phyloP scores from a whole-genome alignment of 2,329 filamentous ascomycete species.

The Neonectria ditissima region DNA sequence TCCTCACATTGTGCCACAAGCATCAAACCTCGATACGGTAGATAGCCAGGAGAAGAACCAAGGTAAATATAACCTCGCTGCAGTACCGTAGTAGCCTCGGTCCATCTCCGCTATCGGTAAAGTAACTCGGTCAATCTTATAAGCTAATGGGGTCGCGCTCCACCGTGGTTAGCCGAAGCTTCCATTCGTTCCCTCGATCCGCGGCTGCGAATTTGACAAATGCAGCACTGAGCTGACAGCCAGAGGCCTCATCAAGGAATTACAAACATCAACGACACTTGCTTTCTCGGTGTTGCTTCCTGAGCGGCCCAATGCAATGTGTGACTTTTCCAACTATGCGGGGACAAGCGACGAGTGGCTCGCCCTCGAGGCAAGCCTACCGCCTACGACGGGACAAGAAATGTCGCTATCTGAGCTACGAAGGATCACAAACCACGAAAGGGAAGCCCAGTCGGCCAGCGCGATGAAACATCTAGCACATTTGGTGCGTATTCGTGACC shows the following conservation, averaged over 20 bases:
- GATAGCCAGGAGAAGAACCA: too few relatives aligned
- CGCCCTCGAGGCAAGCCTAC: slow-evolving; percentile 46
- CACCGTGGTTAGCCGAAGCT: slow-evolving; percentile 15
- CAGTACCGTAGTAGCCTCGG: slow-evolving; percentile 6
- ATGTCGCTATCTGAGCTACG: slow-evolving; percentile 31
- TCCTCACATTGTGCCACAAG: too few relatives aligned
- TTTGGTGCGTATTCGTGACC: slow-evolving; percentile 51
- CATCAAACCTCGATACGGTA: too few relatives aligned
- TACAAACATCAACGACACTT: background rate
- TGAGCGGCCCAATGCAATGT: slow-evolving; percentile 20
- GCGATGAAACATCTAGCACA: slow-evolving; percentile 25
- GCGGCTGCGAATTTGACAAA: background rate
- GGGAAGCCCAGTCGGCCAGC: slow-evolving; percentile 20
- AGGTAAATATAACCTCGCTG: background rate
- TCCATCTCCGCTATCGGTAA: slow-evolving; percentile 6
- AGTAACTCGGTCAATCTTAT: background rate
- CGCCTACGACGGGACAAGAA: slow-evolving; percentile 19
- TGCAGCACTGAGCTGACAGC: background rate
- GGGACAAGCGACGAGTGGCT: slow-evolving; percentile 58
- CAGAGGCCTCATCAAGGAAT: background rate
- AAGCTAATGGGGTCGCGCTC: background rate
- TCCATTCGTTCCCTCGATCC: background rate
- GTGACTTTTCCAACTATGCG: slow-evolving; percentile 53
- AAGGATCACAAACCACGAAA: slow-evolving; percentile 27
- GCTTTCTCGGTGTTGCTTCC: background rate